Conservation (phyloP, 148 eudicot genomes). For the Rhododendron mucronatum region DNA sequence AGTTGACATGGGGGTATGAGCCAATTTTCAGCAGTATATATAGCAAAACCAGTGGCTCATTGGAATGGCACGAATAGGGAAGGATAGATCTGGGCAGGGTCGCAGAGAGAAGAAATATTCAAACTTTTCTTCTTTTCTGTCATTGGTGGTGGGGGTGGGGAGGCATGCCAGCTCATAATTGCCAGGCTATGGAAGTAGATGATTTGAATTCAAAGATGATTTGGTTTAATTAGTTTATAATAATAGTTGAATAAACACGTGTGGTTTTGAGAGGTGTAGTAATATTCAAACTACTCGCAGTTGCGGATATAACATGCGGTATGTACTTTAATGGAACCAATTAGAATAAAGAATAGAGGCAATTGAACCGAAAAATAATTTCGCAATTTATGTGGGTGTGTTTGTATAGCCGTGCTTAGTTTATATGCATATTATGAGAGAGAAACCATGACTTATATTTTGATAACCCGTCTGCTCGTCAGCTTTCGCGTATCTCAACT, state of each 20-base stretch:
- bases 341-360: too few species aligned
- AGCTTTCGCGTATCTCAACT: too few species aligned
- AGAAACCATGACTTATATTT: too few species aligned
- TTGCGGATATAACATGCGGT: too few species aligned
- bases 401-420: too few species aligned
- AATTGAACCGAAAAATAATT: too few species aligned
- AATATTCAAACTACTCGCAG: not conserved
- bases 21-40: not conserved
- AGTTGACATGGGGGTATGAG: conserved; percentile 4
- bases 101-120: not conserved
- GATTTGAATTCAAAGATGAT: not conserved
- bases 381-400: too few species aligned
- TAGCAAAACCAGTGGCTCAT: not conserved
- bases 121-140: not conserved
- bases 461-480: too few species aligned
- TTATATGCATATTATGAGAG: too few species aligned
- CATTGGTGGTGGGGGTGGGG: not conserved
- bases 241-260: not conserved
- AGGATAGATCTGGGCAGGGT: not conserved
- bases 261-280: not conserved
- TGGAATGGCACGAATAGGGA: not conserved
- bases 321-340: too few species aligned
- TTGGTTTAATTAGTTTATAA: not conserved
- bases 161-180: conserved; percentile 12
- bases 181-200: not conserved